Percentiles rank a stretch among this genome's conserved stretches.
Conservation (phyloP, 139 green algal genomes). For the Tetraselmis striata region DNA sequence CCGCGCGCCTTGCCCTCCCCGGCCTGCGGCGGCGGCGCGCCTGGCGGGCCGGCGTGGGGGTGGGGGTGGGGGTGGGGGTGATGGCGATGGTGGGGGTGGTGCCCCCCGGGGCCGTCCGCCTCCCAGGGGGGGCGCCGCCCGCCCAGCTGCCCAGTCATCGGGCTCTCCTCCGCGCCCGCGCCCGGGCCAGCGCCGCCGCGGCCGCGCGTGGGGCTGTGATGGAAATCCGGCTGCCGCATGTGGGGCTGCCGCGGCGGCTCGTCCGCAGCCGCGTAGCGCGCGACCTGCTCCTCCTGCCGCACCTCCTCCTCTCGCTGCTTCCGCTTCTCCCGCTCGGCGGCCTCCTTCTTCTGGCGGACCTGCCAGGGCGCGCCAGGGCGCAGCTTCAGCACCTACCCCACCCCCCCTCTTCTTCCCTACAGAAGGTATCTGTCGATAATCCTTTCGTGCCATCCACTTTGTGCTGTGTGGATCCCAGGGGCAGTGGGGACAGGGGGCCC, state of each 20-base stretch:
- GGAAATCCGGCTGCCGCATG: neutral
- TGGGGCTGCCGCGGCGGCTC: neutral
- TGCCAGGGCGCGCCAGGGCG: neutral
- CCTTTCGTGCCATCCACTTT: too few species aligned
- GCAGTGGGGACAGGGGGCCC: too few species aligned
- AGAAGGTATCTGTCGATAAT: too few species aligned
- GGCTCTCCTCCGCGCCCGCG: neutral
- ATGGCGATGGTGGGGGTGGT: neutral
- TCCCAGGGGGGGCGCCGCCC: neutral
- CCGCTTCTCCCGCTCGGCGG: neutral
- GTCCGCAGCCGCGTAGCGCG: neutral
- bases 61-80: too few species aligned
- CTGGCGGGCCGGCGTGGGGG: too few species aligned
- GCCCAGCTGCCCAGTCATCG: neutral
- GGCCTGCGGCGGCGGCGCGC: neutral
- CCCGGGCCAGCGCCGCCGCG: neutral
- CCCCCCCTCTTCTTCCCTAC: too few species aligned
- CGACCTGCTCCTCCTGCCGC: neutral
- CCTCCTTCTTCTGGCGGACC: neutral
- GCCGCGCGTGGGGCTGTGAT: neutral
- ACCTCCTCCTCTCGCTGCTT: neutral
- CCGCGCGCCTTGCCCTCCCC: neutral
- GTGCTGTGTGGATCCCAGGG: too few species aligned
- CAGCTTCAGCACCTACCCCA: too few species aligned
- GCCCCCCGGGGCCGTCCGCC: neutral